These are phyloP conservation scores for Metschnikowia matae DNA, from an alignment of 805 yeast genomes.

Conservation along the genomic window DNA sequence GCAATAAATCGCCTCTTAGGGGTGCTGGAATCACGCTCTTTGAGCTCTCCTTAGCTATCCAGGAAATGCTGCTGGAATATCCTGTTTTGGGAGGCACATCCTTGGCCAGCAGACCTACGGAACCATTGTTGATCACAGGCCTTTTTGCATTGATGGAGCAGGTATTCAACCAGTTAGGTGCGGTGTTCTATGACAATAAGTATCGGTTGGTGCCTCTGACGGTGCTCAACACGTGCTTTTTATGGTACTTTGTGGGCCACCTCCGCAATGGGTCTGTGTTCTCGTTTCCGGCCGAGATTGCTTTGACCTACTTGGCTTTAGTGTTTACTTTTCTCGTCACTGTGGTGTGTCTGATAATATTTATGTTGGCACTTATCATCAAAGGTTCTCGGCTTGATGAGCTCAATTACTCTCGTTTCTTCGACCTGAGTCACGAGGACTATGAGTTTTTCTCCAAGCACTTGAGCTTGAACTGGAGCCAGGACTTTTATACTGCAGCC, in stretches of 20 bases:
- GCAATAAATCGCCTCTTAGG: constrained; percentile 51
- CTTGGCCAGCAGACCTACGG: constrained; percentile 41
- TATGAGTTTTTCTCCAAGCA: constrained; percentile 21
- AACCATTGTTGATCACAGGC: constrained; percentile 49
- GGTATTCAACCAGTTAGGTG: constrained; percentile 58
- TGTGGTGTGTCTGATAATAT: constrained; percentile 48
- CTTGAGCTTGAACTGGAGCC: constrained; percentile 42
- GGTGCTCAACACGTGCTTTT: constrained; percentile 44
- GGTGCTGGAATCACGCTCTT: constrained; percentile 70
- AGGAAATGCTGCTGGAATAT: constrained; percentile 53
- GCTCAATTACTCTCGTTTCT: constrained; percentile 34
- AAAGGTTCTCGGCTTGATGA: constrained; percentile 41
- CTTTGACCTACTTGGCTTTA: constrained; percentile 66
- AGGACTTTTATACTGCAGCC: constrained; percentile 64
- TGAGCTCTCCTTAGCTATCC: constrained; percentile 73
- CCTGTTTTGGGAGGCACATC: constrained; percentile 20
- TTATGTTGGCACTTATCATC: constrained; percentile 55
- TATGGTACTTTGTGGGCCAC: constrained; percentile 37
- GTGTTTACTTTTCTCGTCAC: constrained; percentile 50
- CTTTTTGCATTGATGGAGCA: constrained; percentile 57
- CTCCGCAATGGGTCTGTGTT: constrained; percentile 39
- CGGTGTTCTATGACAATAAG: constrained; percentile 46
- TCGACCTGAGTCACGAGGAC: constrained; percentile 23
- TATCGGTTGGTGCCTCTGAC: constrained; percentile 64
- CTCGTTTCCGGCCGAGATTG: constrained; percentile 51